Percentiles rank a stretch among this genome's conserved stretches.
Conservation (phyloP, 1,139 yeast species). For the Candida sp. region DNA sequence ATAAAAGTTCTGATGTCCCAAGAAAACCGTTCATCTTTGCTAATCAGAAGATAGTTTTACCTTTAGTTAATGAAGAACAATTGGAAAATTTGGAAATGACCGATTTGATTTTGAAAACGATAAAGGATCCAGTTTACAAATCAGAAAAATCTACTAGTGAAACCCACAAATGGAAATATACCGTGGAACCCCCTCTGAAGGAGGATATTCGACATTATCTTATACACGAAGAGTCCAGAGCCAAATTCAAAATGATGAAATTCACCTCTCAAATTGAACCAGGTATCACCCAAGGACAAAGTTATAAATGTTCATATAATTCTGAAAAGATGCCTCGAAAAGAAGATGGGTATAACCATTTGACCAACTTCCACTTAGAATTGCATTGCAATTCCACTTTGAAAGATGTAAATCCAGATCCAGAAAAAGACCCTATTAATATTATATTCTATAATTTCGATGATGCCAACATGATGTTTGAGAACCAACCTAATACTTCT, state of each 20-base stretch:
- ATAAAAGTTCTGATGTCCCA: conserved; percentile 50
- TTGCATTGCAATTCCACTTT: conserved; percentile 57
- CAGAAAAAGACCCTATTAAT: conserved; percentile 52
- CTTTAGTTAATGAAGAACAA: conserved; percentile 15
- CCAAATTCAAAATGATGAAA: conserved; percentile 8
- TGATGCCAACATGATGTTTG: conserved; percentile 34
- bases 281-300: conserved; percentile 35
- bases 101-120: conserved; percentile 3
- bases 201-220: conserved; percentile 18
- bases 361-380: conserved; percentile 63
- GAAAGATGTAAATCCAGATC: conserved; percentile 56
- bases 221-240: conserved; percentile 10
- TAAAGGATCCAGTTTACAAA: conserved; percentile 4
- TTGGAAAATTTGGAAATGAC: conserved; percentile 13
- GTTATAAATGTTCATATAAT: conserved; percentile 31
- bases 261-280: conserved; percentile 51
- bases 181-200: conserved; percentile 27
- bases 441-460: conserved; percentile 65
- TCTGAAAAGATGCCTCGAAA: conserved; percentile 29
- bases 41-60: conserved; percentile 55
- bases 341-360: conserved; percentile 42
- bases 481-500: conserved; percentile 8
- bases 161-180: conserved; percentile 24
- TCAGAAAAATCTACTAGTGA: neutral
- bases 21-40: conserved; percentile 59